These are phyloP conservation scores for Macadamia tetraphylla DNA, from an alignment of 164 flowering plant genomes.

Conservation along the genomic window DNA sequence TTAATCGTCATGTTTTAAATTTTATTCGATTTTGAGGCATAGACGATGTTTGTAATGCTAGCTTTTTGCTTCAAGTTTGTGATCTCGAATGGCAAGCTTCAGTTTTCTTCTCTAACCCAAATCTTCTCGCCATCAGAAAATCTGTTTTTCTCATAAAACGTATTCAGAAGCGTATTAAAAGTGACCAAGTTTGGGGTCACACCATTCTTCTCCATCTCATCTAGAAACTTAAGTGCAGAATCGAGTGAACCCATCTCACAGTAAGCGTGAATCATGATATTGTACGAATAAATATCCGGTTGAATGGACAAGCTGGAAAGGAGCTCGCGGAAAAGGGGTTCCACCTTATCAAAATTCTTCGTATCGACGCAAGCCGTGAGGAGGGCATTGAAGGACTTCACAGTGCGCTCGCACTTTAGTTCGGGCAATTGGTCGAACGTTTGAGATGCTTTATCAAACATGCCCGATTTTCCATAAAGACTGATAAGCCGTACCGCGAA, in stretches of 20 bases:
- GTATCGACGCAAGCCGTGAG: slow-evolving; percentile 34
- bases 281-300: slow-evolving; percentile 40
- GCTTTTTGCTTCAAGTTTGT: no score
- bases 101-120: slow-evolving; percentile 41
- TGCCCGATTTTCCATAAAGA: slow-evolving; percentile 48
- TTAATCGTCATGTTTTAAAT: no score
- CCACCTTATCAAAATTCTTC: slow-evolving; percentile 32
- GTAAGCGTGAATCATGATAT: slow-evolving; percentile 32
- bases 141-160: slow-evolving; percentile 22
- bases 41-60: no score
- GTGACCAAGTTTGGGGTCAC: slow-evolving; percentile 34
- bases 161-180: slow-evolving; percentile 37
- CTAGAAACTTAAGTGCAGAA: slow-evolving; percentile 30
- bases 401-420: slow-evolving; percentile 29
- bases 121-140: slow-evolving; percentile 41
- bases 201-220: slow-evolving; percentile 45
- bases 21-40: no score
- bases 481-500: slow-evolving; percentile 32
- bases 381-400: slow-evolving; percentile 41
- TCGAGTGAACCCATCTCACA: slow-evolving; percentile 40
- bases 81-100: no score
- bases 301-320: slow-evolving; percentile 26
- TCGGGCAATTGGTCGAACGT: slow-evolving; percentile 64
- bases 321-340: slow-evolving; percentile 28
- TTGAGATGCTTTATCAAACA: slow-evolving; percentile 51